Conservation (phyloP, 441 rosid species). For the Bocquillonia castaneifolia region DNA sequence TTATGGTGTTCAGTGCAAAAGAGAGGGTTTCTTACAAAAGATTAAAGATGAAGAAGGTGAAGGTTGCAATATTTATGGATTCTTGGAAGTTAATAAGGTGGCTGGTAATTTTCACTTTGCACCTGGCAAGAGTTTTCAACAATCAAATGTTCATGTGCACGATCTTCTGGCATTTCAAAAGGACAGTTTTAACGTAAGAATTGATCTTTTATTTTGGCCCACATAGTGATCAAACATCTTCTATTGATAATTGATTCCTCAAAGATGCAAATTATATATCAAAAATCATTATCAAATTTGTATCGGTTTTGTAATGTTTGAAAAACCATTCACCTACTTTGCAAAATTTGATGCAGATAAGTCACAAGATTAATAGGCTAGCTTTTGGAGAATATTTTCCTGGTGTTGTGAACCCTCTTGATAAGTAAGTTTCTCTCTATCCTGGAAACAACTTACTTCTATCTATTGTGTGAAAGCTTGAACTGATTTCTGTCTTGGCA, state of each 20-base stretch:
- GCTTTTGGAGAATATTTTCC: constrained; percentile 87
- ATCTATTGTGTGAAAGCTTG: constrained; percentile 8
- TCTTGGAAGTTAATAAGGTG: constrained; percentile 88
- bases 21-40: constrained; percentile 85
- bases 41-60: constrained; percentile 96
- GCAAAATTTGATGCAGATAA: constrained; percentile 47
- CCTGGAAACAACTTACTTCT: constrained; percentile 4
- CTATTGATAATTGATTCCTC: neutral
- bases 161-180: constrained; percentile 82
- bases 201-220: constrained; percentile 3
- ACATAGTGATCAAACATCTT: neutral
- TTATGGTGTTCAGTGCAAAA: constrained; percentile 56
- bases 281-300: neutral
- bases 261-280: neutral
- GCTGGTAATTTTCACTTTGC: constrained; percentile 98
- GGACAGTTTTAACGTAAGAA: constrained; percentile 82
- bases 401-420: constrained; percentile 94
- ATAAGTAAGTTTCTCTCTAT: constrained; percentile 44
- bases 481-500: neutral
- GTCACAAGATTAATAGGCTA: constrained; percentile 78
- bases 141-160: constrained; percentile 77
- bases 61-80: constrained; percentile 91
- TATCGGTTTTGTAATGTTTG: constrained; percentile 1
- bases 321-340: constrained; percentile 13
- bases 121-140: constrained; percentile 97